These are phyloP conservation scores for Yamadazyma pseudoaaseri DNA, from an alignment of 1,139 yeast genomes.

Conservation along the genomic window DNA sequence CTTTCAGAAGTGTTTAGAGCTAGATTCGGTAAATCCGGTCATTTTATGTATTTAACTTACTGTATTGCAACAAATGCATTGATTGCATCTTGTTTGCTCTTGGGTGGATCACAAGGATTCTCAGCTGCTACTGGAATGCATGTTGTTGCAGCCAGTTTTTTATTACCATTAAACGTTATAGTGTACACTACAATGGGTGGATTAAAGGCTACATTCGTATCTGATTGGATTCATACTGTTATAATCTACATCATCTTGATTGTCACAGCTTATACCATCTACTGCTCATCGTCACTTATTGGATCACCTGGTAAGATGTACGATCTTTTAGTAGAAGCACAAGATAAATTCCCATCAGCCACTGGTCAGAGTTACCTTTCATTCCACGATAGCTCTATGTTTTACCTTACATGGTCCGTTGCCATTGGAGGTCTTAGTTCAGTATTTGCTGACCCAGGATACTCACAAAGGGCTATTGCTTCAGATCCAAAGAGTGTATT, in stretches of 20 bases:
- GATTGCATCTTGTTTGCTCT: conserved; percentile 16
- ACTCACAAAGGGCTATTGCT: conserved; percentile 43
- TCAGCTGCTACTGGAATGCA: conserved; percentile 19
- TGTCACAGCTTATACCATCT: conserved; percentile 36
- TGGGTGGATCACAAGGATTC: conserved; percentile 19
- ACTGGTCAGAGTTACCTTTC: conserved; percentile 16
- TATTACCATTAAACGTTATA: conserved; percentile 54
- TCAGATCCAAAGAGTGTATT: conserved; percentile 32
- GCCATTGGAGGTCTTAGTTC: conserved; percentile 29
- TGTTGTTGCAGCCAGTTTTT: conserved; percentile 23
- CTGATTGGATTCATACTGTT: conserved; percentile 47
- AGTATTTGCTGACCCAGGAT: conserved; percentile 44
- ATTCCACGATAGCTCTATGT: conserved; percentile 16
- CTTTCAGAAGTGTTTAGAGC: conserved; percentile 67
- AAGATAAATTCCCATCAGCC: conserved; percentile 11
- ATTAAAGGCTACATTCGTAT: conserved; percentile 43
- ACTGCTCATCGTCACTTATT: conserved; percentile 36
- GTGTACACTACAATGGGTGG: conserved; percentile 46
- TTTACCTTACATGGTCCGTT: conserved; percentile 24
- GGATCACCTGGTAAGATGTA: conserved; percentile 50
- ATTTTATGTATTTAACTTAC: conserved; percentile 15
- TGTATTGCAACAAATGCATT: conserved; percentile 17
- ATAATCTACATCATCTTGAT: conserved; percentile 33
- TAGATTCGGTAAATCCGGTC: conserved; percentile 58
- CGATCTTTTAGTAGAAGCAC: conserved; percentile 33